Percentiles rank a stretch among this genome's conserved stretches.
Evolutionary conservation across 2,329 filamentous ascomycete genomes (phyloP).

Genomic region (Coleophoma crateriformis): DNA sequence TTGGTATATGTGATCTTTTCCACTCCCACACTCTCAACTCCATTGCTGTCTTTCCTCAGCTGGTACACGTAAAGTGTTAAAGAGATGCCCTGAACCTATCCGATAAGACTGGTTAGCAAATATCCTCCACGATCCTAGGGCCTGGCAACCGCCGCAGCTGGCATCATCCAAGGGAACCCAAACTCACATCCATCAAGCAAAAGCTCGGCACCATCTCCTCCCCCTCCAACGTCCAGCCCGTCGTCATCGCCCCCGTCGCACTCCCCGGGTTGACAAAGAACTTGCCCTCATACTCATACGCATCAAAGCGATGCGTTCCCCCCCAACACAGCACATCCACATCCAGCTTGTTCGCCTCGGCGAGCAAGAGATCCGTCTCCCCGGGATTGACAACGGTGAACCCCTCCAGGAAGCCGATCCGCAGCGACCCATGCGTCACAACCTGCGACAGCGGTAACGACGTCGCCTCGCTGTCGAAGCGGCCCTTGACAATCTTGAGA

Average conservation of each 20-base stretch:
- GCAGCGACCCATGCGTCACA: constrained; percentile 59
- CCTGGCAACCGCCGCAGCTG: neutral
- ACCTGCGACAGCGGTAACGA: constrained; percentile 61
- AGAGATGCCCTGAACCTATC: constrained; percentile 88
- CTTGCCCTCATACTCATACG: constrained; percentile 70
- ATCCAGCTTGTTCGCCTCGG: constrained; percentile 63
- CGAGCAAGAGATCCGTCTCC: constrained; percentile 61
- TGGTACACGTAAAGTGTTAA: constrained; percentile 94
- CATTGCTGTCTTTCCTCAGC: constrained; percentile 69
- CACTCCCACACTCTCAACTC: constrained; percentile 73
- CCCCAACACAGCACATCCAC: constrained; percentile 67
- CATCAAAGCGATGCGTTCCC: constrained; percentile 63
- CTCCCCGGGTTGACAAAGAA: constrained; percentile 67
- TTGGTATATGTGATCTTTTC: constrained; percentile 86
- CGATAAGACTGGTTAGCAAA: constrained; percentile 14
- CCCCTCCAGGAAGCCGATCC: constrained; percentile 62
- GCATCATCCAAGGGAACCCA: neutral
- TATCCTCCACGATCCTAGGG: neutral
- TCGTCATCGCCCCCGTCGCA: constrained; percentile 58
- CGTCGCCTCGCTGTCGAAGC: constrained; percentile 61
- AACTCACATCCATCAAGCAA: constrained; percentile 93
- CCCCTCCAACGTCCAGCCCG: constrained; percentile 50
- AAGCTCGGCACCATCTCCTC: constrained; percentile 84
- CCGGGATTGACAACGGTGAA: constrained; percentile 59
- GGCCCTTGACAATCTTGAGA: constrained; percentile 64